Base-by-base conservation (phyloP, 2,329 filamentous ascomycete species). In the Pseudonectria buxi region DNA sequence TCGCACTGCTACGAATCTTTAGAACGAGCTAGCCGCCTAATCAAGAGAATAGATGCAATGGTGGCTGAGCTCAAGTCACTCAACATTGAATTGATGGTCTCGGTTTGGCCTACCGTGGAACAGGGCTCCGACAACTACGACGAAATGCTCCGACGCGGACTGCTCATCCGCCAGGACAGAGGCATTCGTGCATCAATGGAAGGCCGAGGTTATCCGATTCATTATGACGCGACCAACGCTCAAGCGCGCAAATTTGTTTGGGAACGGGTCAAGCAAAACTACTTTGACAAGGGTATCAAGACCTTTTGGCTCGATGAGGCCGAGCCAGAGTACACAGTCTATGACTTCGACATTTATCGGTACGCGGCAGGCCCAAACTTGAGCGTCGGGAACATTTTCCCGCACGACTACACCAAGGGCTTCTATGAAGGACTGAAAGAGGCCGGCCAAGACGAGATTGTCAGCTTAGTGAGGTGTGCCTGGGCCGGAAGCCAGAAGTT, bases 271-370 rank as follows among this genome's bases (percentile, higher is more conserved):
- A 77, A 74, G 51, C 46, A 69, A 35, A 77, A 82, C 51, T 83
- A 83, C 58, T 74, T 72, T 46, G 56, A 67, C 32, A 74, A 72
- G 35, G 80, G 80, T 2, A 76, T 83, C 54, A 69, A 71, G 39
- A 57, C 74, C 1, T 83, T 83, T 56, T 83, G 80, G 79, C 67
- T 83, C 0, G 80, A 84, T 45, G 79, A 83, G 52, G 79, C 79
- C 0, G 79, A 83, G 47, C 78, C 78, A 0, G 78, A 83, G 51
- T 83, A 81, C 46, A 64, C 59, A 0, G 65, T 67, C 10, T 83
- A 83, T 51, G 76, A 83, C 51, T 83, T 81, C 49, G 79, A 83
- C 37, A 76, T 75, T 44, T 83, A 76, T 52, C 70, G 49, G 49
- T 44, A 53, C 63, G 33, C 46, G 57, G 25, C 54, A 57, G 58